These are phyloP conservation scores for Paulinella micropora DNA, from an alignment of 78 protist genomes.

Conservation along the genomic window DNA sequence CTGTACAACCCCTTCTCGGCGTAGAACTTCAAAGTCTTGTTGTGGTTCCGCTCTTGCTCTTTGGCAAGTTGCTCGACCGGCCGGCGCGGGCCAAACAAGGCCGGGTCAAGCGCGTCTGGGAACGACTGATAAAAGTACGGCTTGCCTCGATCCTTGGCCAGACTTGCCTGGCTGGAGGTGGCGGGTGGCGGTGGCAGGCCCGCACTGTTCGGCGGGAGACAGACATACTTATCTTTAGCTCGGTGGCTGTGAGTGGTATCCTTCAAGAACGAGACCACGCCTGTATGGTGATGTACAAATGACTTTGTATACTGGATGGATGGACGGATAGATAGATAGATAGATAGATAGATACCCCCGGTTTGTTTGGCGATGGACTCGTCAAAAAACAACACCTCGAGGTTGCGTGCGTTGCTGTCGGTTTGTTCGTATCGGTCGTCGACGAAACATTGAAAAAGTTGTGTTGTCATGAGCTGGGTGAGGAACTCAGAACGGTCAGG, in stretches of 20 bases:
- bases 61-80: not conserved
- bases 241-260: conserved; percentile 11
- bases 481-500: not conserved
- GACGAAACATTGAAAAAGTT: conserved; percentile 11
- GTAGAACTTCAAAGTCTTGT: conserved; percentile 1
- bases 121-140: not conserved
- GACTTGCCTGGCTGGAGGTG: not conserved
- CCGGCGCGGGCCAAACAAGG: not conserved
- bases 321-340: too few species aligned
- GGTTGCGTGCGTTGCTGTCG: conserved; percentile 1
- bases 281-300: too few species aligned
- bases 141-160: not conserved
- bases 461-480: conserved; percentile 1
- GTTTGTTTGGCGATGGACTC: not conserved
- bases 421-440: conserved; percentile 16
- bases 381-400: conserved; percentile 11
- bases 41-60: not conserved
- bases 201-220: not conserved
- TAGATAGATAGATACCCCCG: not conserved
- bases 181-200: not conserved
- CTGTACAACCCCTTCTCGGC: not conserved
- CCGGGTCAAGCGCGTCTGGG: not conserved
- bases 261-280: not conserved
- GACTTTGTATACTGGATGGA: too few species aligned
- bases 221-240: not conserved